Evolutionary conservation across 2,329 filamentous ascomycete genomes (phyloP).

Genomic region (Huntiella decipiens): DNA sequence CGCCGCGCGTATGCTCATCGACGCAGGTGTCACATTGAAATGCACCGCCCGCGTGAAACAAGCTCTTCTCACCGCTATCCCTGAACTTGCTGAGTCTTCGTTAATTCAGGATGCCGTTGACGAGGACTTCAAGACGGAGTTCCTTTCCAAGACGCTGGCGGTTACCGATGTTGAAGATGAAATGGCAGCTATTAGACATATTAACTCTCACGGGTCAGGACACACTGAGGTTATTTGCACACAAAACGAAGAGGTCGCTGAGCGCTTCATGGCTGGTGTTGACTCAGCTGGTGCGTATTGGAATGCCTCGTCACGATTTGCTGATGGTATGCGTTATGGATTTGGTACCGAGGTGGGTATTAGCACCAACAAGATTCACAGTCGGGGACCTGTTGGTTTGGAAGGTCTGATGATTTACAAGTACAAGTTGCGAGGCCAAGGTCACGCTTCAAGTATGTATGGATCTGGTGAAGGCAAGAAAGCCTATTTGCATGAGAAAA

Average conservation of each 20-base stretch:
- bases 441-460: slow-evolving; percentile 67
- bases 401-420: slow-evolving; percentile 96
- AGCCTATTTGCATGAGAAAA: slow-evolving; percentile 38
- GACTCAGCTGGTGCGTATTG: slow-evolving; percentile 90
- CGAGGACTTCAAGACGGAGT: slow-evolving; percentile 72
- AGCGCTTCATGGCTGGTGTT: slow-evolving; percentile 65
- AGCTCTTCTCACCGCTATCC: slow-evolving; percentile 33
- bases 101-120: slow-evolving; percentile 46
- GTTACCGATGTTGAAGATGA: slow-evolving; percentile 57
- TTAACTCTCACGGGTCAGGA: slow-evolving; percentile 80
- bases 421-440: slow-evolving; percentile 70
- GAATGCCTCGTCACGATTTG: slow-evolving; percentile 89
- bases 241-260: slow-evolving; percentile 43
- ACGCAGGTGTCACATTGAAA: slow-evolving; percentile 61
- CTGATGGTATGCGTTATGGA: slow-evolving; percentile 90
- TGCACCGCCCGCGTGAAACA: slow-evolving; percentile 56
- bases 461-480: slow-evolving; percentile 41
- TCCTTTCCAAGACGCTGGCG: slow-evolving; percentile 66
- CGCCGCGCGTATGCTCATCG: slow-evolving; percentile 55
- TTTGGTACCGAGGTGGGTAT: slow-evolving; percentile 98
- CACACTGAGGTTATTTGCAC: slow-evolving; percentile 91
- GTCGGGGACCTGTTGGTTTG: slow-evolving; percentile 76
- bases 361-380: slow-evolving; percentile 97
- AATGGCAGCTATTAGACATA: slow-evolving; percentile 61
- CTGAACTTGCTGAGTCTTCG: slow-evolving; percentile 9